Evolutionary conservation across 305 asterid genomes (phyloP).

Genomic region (Stenogyne calaminthoides): DNA sequence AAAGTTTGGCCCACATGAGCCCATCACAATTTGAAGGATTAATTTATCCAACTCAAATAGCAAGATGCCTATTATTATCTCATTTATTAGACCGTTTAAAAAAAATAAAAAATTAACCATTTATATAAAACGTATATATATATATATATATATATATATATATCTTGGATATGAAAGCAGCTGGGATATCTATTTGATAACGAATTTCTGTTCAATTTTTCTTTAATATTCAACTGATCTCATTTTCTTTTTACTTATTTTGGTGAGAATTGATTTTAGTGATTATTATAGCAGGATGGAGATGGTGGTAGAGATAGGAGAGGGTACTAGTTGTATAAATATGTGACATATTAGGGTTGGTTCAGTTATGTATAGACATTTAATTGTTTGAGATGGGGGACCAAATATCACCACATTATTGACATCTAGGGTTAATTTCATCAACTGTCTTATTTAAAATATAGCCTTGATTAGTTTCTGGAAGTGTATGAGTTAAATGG

Average conservation of each 20-base stretch:
- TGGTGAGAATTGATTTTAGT: neutral
- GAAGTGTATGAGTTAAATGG: neutral
- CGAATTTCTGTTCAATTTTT: no score
- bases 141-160: no score
- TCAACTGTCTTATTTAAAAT: neutral
- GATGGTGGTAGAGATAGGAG: neutral
- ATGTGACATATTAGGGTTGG: slow-evolving; percentile 6
- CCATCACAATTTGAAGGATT: no score
- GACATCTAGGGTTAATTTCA: neutral
- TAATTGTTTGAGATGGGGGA: neutral
- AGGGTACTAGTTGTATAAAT: neutral
- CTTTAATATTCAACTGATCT: no score
- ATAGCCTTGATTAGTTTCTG: neutral
- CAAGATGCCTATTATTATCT: no score
- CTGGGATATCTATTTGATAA: no score
- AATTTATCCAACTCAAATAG: no score
- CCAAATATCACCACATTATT: slow-evolving; percentile 13
- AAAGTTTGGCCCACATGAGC: no score
- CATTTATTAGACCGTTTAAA: no score
- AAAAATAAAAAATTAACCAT: no score
- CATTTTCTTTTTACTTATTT: neutral
- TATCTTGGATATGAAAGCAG: no score
- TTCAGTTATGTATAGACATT: neutral
- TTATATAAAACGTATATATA: no score
- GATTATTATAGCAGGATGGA: neutral